Base-by-base conservation (phyloP, 495 filamentous ascomycete genomes). In the Lasiosphaeriaceae sp. region DNA sequence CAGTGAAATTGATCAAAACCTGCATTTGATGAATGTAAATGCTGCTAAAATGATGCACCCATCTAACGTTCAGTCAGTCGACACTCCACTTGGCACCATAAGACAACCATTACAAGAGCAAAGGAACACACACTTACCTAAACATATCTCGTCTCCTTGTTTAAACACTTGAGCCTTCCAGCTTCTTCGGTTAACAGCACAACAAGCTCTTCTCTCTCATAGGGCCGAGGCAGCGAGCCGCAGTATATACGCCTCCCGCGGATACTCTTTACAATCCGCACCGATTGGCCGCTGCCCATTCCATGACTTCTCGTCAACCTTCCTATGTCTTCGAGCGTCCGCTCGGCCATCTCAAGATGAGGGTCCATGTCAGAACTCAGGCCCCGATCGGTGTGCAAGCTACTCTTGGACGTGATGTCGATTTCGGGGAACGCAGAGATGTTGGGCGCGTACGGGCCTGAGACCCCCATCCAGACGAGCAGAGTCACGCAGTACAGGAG, bases 401-500 rank as follows among this genome's bases (percentile, higher is more conserved):
- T 57, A 21, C 47, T 52, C 47, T 57, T 57, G 55, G 47, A 51
- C 34, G 55, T 57, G 37, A 57, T 57, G 37, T 57, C 47, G 17
- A 57, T 52, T 47, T 57, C 55, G 11, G 55, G 55, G 37, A 57
- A 57, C 11, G 31, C 23, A 0, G 55, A 57, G 21, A 57, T 26
- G 37, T 57, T 57, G 21, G 55, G 55, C 17, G 23, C 52, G 23
- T 57, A 46, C 47, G 55, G 55, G 1, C 55, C 55, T 19, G 29
- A 51, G 22, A 57, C 19, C n/a, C 47, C 41, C 47, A 57, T 57
- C 55, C 55, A 57, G 3, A 52, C 8, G 14, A 57, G 55, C 22
- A 52, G 23, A 2, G 24, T 35, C 17, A 37, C 44, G 48, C 47
- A 57, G 23, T 50, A 57, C 8, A 52, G 2, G 11, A 50, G n/a